Evolutionary conservation across 2,329 filamentous ascomycete genomes (phyloP).

Genomic region (Neopestalotiopsis sp.): DNA sequence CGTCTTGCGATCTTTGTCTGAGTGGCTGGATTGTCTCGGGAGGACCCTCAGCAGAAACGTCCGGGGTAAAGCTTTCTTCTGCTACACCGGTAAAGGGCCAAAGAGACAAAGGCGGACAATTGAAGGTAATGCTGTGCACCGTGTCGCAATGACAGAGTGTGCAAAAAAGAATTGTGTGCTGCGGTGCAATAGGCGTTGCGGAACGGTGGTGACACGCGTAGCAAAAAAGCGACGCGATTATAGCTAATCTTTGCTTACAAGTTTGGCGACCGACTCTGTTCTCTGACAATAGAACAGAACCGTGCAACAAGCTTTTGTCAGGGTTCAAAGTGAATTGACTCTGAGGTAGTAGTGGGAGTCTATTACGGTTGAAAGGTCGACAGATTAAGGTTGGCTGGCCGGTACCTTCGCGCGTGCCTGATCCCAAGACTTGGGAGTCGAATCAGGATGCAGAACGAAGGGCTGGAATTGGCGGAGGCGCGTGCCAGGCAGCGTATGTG

Average conservation of each 20-base stretch:
- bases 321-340: background rate
- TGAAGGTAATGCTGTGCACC: conserved; percentile 7
- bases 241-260: conserved; percentile 2
- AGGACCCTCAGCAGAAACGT: conserved; percentile 21
- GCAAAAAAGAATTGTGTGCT: background rate
- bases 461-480: conserved; percentile 11
- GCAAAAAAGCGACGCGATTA: conserved; percentile 5
- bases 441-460: conserved; percentile 21
- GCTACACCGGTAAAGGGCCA: conserved; percentile 22
- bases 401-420: conserved; percentile 15
- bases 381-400: conserved; percentile 12
- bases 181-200: background rate
- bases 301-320: background rate
- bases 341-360: background rate
- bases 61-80: conserved; percentile 21
- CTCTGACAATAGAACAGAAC: background rate
- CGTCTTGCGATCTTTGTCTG: conserved; percentile 36
- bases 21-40: conserved; percentile 34
- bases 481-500: background rate
- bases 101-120: conserved; percentile 15
- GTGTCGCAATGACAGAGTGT: background rate
- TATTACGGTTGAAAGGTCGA: background rate
- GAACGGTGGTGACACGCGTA: background rate
- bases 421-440: conserved; percentile 18
- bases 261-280: background rate